Percentiles rank a stretch among this genome's conserved stretches.
Evolutionary conservation across 495 filamentous ascomycete genomes (phyloP).

Genomic region (Neurospora sp.): DNA sequence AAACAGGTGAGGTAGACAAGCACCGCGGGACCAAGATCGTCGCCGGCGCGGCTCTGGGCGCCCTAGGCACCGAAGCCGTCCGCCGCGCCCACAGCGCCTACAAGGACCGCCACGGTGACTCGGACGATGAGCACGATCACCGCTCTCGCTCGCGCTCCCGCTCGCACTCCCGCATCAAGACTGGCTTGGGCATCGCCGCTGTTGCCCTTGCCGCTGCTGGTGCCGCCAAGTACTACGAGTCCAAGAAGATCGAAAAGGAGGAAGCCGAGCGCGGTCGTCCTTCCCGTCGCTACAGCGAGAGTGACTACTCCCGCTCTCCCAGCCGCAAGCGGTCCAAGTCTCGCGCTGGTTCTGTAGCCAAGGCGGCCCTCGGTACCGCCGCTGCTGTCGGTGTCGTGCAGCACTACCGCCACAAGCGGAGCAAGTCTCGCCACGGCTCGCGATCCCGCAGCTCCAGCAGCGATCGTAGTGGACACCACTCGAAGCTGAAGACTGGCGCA

Average conservation of each 20-base stretch:
- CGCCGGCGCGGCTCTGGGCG: too few relatives aligned
- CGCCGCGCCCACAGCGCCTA: slow-evolving; percentile 46
- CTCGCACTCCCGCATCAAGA: slow-evolving; percentile 47
- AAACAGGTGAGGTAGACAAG: too few relatives aligned
- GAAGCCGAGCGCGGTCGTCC: slow-evolving; percentile 58
- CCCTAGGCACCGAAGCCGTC: too few relatives aligned
- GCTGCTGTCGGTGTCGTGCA: slow-evolving; percentile 69
- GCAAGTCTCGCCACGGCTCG: slow-evolving; percentile 38
- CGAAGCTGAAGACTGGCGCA: slow-evolving; percentile 45
- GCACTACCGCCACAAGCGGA: slow-evolving; percentile 60
- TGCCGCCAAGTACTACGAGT: slow-evolving; percentile 64
- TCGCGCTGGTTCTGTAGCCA: slow-evolving; percentile 58
- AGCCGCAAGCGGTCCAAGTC: slow-evolving; percentile 45
- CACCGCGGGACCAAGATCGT: too few relatives aligned
- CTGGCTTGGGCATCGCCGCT: slow-evolving; percentile 67
- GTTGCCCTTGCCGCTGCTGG: slow-evolving; percentile 66
- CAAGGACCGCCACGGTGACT: slow-evolving; percentile 50
- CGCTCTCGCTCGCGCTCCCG: slow-evolving; percentile 42
- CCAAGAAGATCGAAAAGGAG: slow-evolving; percentile 56
- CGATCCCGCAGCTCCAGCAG: slow-evolving; percentile 49
- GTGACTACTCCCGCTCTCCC: slow-evolving; percentile 23
- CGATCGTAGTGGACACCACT: slow-evolving; percentile 6
- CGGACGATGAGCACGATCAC: slow-evolving; percentile 29
- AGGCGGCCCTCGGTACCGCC: slow-evolving; percentile 68
- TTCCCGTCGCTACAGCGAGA: slow-evolving; percentile 46